Evolutionary conservation across 148 eudicot species (phyloP), one percentile per base, ranked within the genome.

Genomic region (Beta vulgaris): DNA sequence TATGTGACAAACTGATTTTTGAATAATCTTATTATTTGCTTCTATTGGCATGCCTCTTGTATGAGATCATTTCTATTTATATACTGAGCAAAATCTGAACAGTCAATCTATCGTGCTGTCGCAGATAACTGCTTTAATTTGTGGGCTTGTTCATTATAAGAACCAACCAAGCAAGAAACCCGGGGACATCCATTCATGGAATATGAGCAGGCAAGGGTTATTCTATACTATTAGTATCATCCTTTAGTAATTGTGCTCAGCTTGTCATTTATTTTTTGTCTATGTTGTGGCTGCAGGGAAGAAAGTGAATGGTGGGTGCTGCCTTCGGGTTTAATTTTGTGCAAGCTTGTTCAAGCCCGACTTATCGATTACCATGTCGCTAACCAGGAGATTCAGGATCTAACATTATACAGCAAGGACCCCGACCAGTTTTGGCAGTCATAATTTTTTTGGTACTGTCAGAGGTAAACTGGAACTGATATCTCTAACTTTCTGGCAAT

Each of bases 281-380:
- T 15, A 6, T 61, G 1, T 62, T 29, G 29, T 62, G 80, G 57
- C 7, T 80, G 73, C 87, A 94, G 98, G 91, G 95, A 90, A 60
- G 98, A 92, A 71, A 89, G 88, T 49, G 96, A 93, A 73, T 95
- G 97, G 97, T 95, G 98, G 98, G 76, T 90, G 86, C 89, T 95
- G 54, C 93, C 98, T 62, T 80, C 60, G 68, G 87, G 91, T 43
- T 86, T 92, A 72, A 51, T 95, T 34, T 6, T 92, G 48, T 86
- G 93, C 82, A 95, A 90, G 87, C 76, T 85, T 73, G 19, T 87
- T 34, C 97, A 95, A 76, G 91, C 96, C 25, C 83, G 88, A 54
- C 78, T 95, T 51, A 86, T 95, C 8, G 87, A 92, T 82, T 90
- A 86, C 78, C 98, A 94, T 78, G 85, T 94, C 42, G 98, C 98